These are phyloP conservation scores for Strobilomyces echinocephalus DNA, from an alignment of 768 basidiomycete genomes.

Conservation along the genomic window DNA sequence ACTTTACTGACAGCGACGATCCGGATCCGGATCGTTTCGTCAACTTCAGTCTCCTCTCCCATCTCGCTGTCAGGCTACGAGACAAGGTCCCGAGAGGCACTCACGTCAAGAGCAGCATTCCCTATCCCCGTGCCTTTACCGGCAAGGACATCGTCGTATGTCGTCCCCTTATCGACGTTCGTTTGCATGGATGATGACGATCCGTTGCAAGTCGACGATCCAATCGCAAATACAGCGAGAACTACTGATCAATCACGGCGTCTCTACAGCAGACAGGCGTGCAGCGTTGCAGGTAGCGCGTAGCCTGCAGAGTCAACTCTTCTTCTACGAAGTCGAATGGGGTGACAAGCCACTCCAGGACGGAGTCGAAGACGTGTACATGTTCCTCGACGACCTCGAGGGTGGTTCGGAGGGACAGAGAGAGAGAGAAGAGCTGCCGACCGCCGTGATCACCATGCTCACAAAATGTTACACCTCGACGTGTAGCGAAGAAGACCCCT, in stretches of 20 bases:
- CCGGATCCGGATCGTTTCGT: slow-evolving; percentile 74
- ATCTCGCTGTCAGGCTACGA: slow-evolving; percentile 83
- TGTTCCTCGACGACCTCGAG: slow-evolving; percentile 81
- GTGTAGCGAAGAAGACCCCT: slow-evolving; percentile 74
- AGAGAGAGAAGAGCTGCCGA: slow-evolving; percentile 73
- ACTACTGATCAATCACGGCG: slow-evolving; percentile 67
- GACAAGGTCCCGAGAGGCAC: slow-evolving; percentile 85
- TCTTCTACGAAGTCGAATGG: slow-evolving; percentile 98
- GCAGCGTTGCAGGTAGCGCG: slow-evolving; percentile 85
- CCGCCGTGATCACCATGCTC: slow-evolving; percentile 83
- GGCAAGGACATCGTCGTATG: slow-evolving; percentile 91
- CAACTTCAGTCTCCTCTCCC: slow-evolving; percentile 81
- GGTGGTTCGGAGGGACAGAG: slow-evolving; percentile 54
- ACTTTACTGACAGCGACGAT: slow-evolving; percentile 48
- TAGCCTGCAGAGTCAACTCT: slow-evolving; percentile 86
- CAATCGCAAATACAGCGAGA: slow-evolving; percentile 85
- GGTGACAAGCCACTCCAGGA: slow-evolving; percentile 77
- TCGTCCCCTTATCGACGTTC: slow-evolving; percentile 9
- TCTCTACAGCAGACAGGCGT: slow-evolving; percentile 72
- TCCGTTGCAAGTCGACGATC: slow-evolving; percentile 64
- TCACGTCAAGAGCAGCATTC: slow-evolving; percentile 91
- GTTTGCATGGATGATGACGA: slow-evolving; percentile 1
- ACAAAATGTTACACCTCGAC: slow-evolving; percentile 88
- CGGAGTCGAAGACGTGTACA: slow-evolving; percentile 89
- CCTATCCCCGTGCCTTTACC: slow-evolving; percentile 87